Conservation (phyloP, 2,329 filamentous ascomycete species). For the Coniochaeta ligniaria region DNA sequence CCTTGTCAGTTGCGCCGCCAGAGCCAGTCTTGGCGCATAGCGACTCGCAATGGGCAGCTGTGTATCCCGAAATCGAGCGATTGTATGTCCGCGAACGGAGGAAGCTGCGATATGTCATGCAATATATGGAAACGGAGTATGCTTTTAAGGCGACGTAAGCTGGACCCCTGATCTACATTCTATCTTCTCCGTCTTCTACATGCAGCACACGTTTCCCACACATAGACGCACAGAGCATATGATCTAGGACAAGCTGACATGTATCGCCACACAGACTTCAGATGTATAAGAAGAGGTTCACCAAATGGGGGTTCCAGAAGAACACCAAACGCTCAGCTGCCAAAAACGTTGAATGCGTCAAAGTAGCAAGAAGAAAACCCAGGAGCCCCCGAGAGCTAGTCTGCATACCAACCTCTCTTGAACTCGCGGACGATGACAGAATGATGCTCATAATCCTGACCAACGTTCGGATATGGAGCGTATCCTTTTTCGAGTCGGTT, state of each 20-base stretch:
- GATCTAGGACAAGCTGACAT: neutral
- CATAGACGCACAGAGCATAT: neutral
- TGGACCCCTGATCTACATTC: neutral
- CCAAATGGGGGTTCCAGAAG: slow-evolving; percentile 14
- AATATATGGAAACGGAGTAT: slow-evolving; percentile 9
- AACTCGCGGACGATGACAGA: neutral
- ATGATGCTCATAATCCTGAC: slow-evolving; percentile 2
- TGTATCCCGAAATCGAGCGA: slow-evolving; percentile 11
- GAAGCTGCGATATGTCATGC: slow-evolving; percentile 12
- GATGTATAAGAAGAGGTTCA: slow-evolving; percentile 16
- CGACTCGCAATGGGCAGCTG: slow-evolving; percentile 10
- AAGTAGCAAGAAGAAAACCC: neutral
- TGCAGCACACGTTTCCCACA: neutral
- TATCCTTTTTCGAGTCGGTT: neutral
- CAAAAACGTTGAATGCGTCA: neutral
- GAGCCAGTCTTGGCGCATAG: slow-evolving; percentile 3
- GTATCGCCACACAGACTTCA: slow-evolving; percentile 6
- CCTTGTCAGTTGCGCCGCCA: neutral
- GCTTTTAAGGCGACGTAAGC: slow-evolving; percentile 13
- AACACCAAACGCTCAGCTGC: slow-evolving; percentile 1
- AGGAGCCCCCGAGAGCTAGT: neutral
- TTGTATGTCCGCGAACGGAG: slow-evolving; percentile 11
- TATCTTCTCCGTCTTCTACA: neutral
- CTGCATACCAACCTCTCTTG: neutral
- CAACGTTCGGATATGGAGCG: slow-evolving; percentile 5